Conservation (phyloP, 1,284 basidiomycete genomes). For the Pholiota adiposa region DNA sequence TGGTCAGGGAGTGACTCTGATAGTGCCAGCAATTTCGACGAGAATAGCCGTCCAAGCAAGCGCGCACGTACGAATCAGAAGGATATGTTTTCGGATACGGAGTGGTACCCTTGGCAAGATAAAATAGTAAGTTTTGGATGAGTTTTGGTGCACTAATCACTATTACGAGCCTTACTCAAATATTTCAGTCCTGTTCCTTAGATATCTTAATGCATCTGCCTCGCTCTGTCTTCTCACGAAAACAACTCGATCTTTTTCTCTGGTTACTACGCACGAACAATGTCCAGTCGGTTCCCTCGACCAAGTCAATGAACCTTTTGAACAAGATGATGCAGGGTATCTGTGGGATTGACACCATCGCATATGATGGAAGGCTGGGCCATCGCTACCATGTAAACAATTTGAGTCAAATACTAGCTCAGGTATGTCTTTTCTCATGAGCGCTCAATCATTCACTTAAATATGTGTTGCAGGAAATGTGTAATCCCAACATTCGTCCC, state of each 20-base stretch:
- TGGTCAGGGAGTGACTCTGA: no score
- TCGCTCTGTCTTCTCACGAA: slow-evolving; percentile 36
- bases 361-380: slow-evolving; percentile 36
- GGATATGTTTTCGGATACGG: background rate
- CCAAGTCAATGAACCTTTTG: slow-evolving; percentile 29
- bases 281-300: slow-evolving; percentile 33
- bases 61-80: background rate
- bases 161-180: no score
- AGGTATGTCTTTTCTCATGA: slow-evolving; percentile 24
- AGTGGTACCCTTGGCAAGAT: background rate
- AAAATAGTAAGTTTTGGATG: background rate
- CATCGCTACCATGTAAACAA: slow-evolving; percentile 38
- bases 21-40: no score
- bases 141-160: no score
- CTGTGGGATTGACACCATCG: slow-evolving; percentile 34
- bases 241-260: slow-evolving; percentile 36
- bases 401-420: slow-evolving; percentile 34
- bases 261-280: slow-evolving; percentile 35
- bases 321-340: slow-evolving; percentile 30
- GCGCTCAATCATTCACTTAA: background rate
- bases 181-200: slow-evolving; percentile 33
- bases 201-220: slow-evolving; percentile 41
- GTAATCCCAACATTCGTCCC: slow-evolving; percentile 2
- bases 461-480: background rate
- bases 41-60: background rate